Conservation (phyloP, 257 asterid genomes). For the Catharanthus roseus region DNA sequence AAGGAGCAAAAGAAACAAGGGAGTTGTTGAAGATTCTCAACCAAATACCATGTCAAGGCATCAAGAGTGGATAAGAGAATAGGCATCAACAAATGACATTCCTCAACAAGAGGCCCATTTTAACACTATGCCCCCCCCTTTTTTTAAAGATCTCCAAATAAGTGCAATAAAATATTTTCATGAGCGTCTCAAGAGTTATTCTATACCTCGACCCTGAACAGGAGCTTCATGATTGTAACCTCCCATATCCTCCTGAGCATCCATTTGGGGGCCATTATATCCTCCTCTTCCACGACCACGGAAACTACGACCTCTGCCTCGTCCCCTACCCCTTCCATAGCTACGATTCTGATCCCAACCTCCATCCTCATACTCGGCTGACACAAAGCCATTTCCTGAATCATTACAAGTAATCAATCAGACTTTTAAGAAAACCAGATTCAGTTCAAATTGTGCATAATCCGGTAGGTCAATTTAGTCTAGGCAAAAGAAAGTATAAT, state of each 20-base stretch:
- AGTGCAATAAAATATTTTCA: not conserved
- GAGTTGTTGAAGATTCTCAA: not conserved
- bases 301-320: conserved; percentile 66
- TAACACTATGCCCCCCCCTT: too few species aligned
- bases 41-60: not conserved
- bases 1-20: not conserved
- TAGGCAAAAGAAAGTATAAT: not conserved
- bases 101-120: too few species aligned
- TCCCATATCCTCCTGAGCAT: conserved; percentile 45
- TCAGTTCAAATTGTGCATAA: not conserved
- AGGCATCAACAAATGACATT: too few species aligned
- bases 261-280: conserved; percentile 53
- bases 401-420: not conserved
- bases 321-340: conserved; percentile 72
- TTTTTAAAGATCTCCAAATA: too few species aligned
- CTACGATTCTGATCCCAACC: conserved; percentile 59
- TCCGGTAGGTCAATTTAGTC: not conserved
- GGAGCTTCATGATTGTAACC: conserved; percentile 72
- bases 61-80: too few species aligned
- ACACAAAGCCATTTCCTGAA: conserved; percentile 60
- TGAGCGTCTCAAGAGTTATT: not conserved
- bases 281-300: conserved; percentile 92
- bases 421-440: not conserved
- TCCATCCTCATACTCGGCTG: conserved; percentile 70
- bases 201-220: conserved; percentile 32